Percentiles rank a stretch among this genome's conserved stretches.
phyloP scores from a whole-genome alignment of 805 yeast species.

The Yarrowia porcina region DNA sequence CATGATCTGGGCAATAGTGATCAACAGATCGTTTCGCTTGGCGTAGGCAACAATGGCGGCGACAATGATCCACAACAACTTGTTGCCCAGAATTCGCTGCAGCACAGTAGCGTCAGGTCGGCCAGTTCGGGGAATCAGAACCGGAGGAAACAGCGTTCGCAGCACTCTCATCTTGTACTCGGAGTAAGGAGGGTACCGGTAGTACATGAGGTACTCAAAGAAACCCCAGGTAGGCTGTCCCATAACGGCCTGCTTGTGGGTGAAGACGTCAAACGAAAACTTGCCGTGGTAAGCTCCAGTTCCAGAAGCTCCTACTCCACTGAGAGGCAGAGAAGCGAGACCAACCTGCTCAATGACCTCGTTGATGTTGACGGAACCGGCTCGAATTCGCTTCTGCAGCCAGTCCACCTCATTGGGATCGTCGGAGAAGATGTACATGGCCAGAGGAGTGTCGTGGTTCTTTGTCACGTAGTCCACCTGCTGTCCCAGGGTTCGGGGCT shows the following conservation, averaged over 20 bases:
- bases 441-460: slow-evolving; percentile 71
- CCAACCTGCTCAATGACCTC: slow-evolving; percentile 72
- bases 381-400: slow-evolving; percentile 54
- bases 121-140: neutral
- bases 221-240: slow-evolving; percentile 56
- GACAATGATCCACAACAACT: neutral
- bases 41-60: slow-evolving; percentile 3
- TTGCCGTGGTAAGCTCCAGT: slow-evolving; percentile 77
- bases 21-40: slow-evolving; percentile 12
- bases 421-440: slow-evolving; percentile 62
- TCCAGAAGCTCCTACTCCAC: slow-evolving; percentile 87
- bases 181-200: slow-evolving; percentile 64
- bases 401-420: slow-evolving; percentile 47
- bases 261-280: slow-evolving; percentile 61
- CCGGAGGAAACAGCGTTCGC: neutral
- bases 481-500: slow-evolving; percentile 41
- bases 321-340: slow-evolving; percentile 70
- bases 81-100: slow-evolving; percentile 7
- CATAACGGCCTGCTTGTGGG: slow-evolving; percentile 67
- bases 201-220: slow-evolving; percentile 51
- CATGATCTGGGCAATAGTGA: neutral
- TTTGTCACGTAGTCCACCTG: slow-evolving; percentile 39
- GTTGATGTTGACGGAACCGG: slow-evolving; percentile 68
- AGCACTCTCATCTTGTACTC: slow-evolving; percentile 2
- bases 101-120: slow-evolving; percentile 5